A percentile compares a stretch with the other conserved stretches of the same genome.
phyloP scores from a whole-genome alignment of 2,329 filamentous ascomycete species.

The Exophiala spinifera region DNA sequence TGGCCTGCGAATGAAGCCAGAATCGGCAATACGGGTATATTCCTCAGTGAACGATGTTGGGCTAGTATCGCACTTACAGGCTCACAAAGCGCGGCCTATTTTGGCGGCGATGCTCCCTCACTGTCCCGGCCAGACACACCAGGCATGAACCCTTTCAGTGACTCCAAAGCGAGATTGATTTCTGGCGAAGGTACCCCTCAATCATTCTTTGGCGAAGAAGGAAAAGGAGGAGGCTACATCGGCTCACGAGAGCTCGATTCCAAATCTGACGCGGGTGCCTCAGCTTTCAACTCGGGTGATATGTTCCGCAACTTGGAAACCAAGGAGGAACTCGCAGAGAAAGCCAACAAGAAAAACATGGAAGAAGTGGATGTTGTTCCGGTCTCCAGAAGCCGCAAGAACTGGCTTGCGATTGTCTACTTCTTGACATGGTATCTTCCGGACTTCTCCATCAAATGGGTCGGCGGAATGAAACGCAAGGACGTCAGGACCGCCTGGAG shows the following conservation, averaged over 20 bases:
- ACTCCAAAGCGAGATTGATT: constrained; percentile 55
- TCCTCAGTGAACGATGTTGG: constrained; percentile 95
- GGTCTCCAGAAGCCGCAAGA: constrained; percentile 75
- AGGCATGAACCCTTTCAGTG: constrained; percentile 45
- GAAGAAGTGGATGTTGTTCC: constrained; percentile 83
- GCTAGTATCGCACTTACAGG: constrained; percentile 77
- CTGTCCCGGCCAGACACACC: constrained; percentile 60
- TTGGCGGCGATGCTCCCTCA: constrained; percentile 57
- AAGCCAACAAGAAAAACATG: constrained; percentile 85
- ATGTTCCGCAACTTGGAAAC: constrained; percentile 99
- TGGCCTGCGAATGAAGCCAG: constrained; percentile 92
- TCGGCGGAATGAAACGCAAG: constrained; percentile 86
- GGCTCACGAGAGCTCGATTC: constrained; percentile 73
- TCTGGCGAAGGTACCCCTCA: constrained; percentile 49
- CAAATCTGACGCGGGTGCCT: constrained; percentile 86
- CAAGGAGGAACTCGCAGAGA: constrained; percentile 89
- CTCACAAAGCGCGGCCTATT: constrained; percentile 40
- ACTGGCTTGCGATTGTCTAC: constrained; percentile 85
- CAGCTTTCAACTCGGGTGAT: constrained; percentile 86
- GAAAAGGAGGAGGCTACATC: constrained; percentile 75
- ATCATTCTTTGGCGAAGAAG: constrained; percentile 70
- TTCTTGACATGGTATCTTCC: constrained; percentile 82
- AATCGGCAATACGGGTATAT: constrained; percentile 87
- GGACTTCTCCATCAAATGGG: constrained; percentile 70
- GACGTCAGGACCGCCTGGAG: constrained; percentile 92